phyloP scores from a whole-genome alignment of 129 eudicot species.

The Mikania micrantha region DNA sequence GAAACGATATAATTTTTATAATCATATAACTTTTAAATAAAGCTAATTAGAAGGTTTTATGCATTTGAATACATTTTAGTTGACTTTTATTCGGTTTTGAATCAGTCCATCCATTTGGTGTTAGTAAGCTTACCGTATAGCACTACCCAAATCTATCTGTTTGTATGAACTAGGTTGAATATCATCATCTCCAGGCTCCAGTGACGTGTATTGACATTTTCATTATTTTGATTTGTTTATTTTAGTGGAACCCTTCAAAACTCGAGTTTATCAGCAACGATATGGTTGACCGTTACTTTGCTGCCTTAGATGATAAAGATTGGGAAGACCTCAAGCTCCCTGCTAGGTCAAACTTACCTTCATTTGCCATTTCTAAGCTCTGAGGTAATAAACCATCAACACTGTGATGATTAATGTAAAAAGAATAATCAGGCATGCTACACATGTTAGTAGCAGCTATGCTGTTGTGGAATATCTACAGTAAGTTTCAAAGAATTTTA shows the following conservation, averaged over 20 bases:
- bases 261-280: slow-evolving; percentile 51
- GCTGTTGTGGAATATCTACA: background rate
- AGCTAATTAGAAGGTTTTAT: background rate
- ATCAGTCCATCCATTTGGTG: background rate
- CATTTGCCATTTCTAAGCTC: slow-evolving; percentile 86
- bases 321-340: slow-evolving; percentile 84
- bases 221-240: background rate
- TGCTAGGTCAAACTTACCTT: slow-evolving; percentile 58
- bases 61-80: background rate
- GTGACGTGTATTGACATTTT: background rate
- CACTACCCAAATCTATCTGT: background rate
- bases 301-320: slow-evolving; percentile 45
- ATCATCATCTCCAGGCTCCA: background rate
- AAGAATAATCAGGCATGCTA: background rate
- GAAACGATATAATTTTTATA: background rate
- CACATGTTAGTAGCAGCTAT: background rate
- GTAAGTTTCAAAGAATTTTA: background rate
- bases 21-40: background rate
- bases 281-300: slow-evolving; percentile 73
- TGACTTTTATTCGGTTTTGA: background rate
- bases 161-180: background rate
- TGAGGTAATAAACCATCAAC: slow-evolving; percentile 14
- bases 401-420: background rate
- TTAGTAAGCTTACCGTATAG: background rate
- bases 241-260: slow-evolving; percentile 83